These are phyloP conservation scores for Rauvolfia tetraphylla DNA, from an alignment of 257 asterid species.

Conservation along the genomic window DNA sequence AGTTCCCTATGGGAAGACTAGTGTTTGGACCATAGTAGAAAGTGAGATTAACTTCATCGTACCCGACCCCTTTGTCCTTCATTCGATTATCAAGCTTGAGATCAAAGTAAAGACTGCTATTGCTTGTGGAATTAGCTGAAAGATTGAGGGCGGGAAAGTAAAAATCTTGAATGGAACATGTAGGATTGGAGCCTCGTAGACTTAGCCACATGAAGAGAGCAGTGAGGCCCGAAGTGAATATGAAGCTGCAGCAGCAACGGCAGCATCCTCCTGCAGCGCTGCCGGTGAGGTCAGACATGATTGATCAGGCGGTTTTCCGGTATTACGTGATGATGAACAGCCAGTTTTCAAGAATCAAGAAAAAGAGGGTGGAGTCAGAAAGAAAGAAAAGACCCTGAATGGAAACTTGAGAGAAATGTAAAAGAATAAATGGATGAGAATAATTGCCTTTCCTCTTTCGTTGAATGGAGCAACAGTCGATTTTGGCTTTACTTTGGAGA, in stretches of 20 bases:
- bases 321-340: too few species aligned
- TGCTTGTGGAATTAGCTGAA: constrained; percentile 32
- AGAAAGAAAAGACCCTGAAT: not conserved
- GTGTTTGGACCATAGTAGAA: constrained; percentile 35
- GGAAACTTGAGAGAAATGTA: not conserved
- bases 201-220: constrained; percentile 89
- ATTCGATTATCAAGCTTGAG: constrained; percentile 54
- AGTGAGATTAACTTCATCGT: constrained; percentile 36
- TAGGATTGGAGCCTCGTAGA: constrained; percentile 65
- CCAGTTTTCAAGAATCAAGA: not conserved
- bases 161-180: constrained; percentile 43
- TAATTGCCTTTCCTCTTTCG: not conserved
- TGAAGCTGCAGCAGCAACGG: constrained; percentile 61
- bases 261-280: constrained; percentile 33
- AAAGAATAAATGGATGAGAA: not conserved
- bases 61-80: constrained; percentile 76
- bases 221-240: constrained; percentile 64
- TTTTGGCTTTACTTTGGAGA: too few species aligned
- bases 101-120: constrained; percentile 49
- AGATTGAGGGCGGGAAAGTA: constrained; percentile 56
- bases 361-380: not conserved
- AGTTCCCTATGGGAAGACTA: constrained; percentile 38
- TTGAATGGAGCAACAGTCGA: not conserved
- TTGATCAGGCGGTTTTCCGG: not conserved
- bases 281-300: constrained; percentile 18